These are phyloP conservation scores for Setaria italica DNA, from an alignment of 202 grass and related monocot genomes.

Conservation along the genomic window DNA sequence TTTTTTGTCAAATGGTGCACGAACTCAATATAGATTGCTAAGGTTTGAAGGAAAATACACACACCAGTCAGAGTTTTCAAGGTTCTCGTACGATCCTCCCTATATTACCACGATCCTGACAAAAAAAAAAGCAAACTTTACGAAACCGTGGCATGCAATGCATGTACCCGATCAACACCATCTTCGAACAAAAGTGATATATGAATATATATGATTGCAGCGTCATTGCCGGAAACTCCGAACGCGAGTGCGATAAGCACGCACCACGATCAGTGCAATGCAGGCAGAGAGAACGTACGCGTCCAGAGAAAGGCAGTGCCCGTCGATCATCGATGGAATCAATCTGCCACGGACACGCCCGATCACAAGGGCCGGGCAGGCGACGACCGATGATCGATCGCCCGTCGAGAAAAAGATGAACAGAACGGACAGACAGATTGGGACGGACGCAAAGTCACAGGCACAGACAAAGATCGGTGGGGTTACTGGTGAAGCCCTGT, in stretches of 20 bases:
- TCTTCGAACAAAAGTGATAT: neutral
- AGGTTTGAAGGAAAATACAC: no score
- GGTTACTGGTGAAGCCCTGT: conserved; percentile 25
- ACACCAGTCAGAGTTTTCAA: no score
- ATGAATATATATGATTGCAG: neutral
- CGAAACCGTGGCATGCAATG: neutral
- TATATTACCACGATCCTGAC: neutral
- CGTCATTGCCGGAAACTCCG: conserved; percentile 4
- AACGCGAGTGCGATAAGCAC: neutral
- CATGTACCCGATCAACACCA: neutral
- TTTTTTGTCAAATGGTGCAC: neutral
- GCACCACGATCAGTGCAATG: neutral
- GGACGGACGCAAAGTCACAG: neutral
- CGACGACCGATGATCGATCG: neutral
- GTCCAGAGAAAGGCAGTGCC: neutral
- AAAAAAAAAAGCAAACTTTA: conserved; percentile 2
- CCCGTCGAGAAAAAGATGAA: neutral
- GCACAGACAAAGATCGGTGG: conserved; percentile 15
- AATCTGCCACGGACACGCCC: neutral
- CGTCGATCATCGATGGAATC: neutral
- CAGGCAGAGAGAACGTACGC: conserved; percentile 3
- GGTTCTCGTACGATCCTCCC: neutral
- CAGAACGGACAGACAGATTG: neutral
- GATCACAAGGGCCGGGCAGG: neutral
- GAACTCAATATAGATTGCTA: neutral